Evolutionary conservation across 805 yeast genomes (phyloP).

Genomic region (Metschnikowia colocasiae): DNA sequence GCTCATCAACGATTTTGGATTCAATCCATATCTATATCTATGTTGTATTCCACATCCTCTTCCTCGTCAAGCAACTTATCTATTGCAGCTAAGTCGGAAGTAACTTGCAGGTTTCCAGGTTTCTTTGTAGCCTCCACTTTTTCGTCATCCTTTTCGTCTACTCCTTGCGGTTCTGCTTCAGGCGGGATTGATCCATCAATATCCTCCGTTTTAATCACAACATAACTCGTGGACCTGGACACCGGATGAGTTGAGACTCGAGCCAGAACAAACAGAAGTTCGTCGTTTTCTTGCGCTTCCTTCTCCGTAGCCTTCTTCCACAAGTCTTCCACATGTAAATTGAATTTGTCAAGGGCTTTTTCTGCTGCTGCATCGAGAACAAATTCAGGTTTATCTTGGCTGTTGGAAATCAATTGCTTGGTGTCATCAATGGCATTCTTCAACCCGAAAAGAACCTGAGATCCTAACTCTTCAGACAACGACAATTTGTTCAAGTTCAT

Average conservation of each 20-base stretch:
- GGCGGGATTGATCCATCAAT: background rate
- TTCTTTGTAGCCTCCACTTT: background rate
- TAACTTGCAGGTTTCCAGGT: slow-evolving; percentile 1
- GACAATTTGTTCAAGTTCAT: slow-evolving; percentile 47
- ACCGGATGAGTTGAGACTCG: background rate
- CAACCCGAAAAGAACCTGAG: slow-evolving; percentile 30
- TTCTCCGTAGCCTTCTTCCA: slow-evolving; percentile 23
- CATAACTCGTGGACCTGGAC: background rate
- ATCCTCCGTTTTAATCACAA: background rate
- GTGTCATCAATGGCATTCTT: slow-evolving; percentile 35
- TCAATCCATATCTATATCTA: slow-evolving; percentile 20
- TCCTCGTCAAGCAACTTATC: slow-evolving; percentile 37
- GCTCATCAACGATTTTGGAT: background rate
- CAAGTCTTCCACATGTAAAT: slow-evolving; percentile 22
- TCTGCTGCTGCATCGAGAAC: slow-evolving; percentile 29
- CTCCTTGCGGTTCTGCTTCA: background rate
- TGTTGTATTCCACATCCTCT: slow-evolving; percentile 36
- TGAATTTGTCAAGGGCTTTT: slow-evolving; percentile 31
- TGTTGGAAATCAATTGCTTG: slow-evolving; percentile 21
- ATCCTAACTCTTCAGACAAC: slow-evolving; percentile 27
- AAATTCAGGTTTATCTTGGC: slow-evolving; percentile 27
- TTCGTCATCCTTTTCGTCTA: background rate
- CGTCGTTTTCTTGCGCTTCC: slow-evolving; percentile 13
- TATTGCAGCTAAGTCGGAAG: slow-evolving; percentile 24
- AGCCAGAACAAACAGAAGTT: slow-evolving; percentile 6